These are phyloP conservation scores for Acidiella bohemica DNA, from an alignment of 495 filamentous ascomycete genomes.

Conservation along the genomic window DNA sequence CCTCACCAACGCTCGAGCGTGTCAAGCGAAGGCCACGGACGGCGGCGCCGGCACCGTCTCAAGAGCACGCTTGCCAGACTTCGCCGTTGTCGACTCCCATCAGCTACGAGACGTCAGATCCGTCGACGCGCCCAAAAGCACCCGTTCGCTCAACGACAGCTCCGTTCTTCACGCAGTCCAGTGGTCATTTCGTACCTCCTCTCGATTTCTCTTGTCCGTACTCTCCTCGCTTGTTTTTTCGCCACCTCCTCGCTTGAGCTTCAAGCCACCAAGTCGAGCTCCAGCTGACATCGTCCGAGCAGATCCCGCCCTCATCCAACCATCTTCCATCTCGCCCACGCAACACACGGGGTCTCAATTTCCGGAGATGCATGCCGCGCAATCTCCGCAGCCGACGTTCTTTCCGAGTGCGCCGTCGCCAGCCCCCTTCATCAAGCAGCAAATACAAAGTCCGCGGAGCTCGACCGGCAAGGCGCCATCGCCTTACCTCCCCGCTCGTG, in stretches of 20 bases:
- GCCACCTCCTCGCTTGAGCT: slow-evolving; percentile 10
- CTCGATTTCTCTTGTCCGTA: slow-evolving; percentile 51
- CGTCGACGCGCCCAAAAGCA: slow-evolving; percentile 11
- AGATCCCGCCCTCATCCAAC: slow-evolving; percentile 52
- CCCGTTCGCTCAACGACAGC: slow-evolving; percentile 23
- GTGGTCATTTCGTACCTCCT: slow-evolving; percentile 47
- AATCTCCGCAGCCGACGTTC: slow-evolving; percentile 22
- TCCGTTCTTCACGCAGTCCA: slow-evolving; percentile 45
- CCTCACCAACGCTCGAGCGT: slow-evolving; percentile 26
- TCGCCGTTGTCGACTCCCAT: slow-evolving; percentile 8
- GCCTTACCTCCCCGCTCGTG: slow-evolving; percentile 28
- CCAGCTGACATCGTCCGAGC: slow-evolving; percentile 1
- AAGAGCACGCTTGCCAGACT: neutral
- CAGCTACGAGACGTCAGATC: slow-evolving; percentile 2
- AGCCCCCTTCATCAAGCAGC: slow-evolving; percentile 8
- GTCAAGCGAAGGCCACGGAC: slow-evolving; percentile 7
- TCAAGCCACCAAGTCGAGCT: slow-evolving; percentile 1
- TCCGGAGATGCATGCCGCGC: slow-evolving; percentile 20
- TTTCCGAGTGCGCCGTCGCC: slow-evolving; percentile 22
- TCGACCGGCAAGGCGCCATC: slow-evolving; percentile 27
- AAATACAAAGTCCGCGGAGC: slow-evolving; percentile 20
- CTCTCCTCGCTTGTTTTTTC: slow-evolving; percentile 29
- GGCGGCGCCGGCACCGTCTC: neutral
- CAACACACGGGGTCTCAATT: slow-evolving; percentile 24
- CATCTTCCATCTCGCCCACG: slow-evolving; percentile 25